Evolutionary conservation across 768 basidiomycete genomes (phyloP).

Genomic region (Baorangia bicolor): DNA sequence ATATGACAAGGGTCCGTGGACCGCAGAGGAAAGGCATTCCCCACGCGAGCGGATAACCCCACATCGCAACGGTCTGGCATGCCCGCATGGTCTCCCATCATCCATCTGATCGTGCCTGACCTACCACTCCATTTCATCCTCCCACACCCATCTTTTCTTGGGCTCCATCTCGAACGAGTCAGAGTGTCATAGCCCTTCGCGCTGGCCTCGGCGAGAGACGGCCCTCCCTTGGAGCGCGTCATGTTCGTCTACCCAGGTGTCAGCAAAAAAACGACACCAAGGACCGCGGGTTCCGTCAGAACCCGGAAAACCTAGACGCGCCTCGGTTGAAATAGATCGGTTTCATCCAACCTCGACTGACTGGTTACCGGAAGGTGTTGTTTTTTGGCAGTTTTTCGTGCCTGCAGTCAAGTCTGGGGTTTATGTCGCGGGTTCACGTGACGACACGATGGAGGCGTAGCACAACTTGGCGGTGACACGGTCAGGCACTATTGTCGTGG

Average conservation of each 20-base stretch:
- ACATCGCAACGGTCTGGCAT: conserved; percentile 24
- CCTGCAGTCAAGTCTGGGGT: not conserved
- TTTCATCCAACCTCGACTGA: not conserved
- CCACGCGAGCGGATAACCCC: conserved; percentile 16
- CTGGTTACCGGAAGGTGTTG: not conserved
- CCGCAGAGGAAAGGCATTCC: conserved; percentile 2
- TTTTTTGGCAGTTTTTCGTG: not conserved
- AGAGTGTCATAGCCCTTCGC: not conserved
- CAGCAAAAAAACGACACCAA: not conserved
- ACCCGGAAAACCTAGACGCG: not conserved
- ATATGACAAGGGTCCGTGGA: not conserved
- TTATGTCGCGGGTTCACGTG: not conserved
- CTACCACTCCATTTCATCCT: not conserved
- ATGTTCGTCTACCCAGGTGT: not conserved
- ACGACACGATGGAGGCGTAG: not conserved
- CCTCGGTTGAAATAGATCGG: not conserved
- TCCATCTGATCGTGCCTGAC: conserved; percentile 8
- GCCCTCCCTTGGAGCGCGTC: not conserved
- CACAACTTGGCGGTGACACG: not conserved
- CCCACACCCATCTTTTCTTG: not conserved
- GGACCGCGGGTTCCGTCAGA: no score
- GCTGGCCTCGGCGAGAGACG: not conserved
- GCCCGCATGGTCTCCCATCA: conserved; percentile 15
- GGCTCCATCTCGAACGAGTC: not conserved
- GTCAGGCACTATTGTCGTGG: not conserved